Base-by-base conservation (phyloP, 176 grass and related monocot genomes). In the Oryza punctata region DNA sequence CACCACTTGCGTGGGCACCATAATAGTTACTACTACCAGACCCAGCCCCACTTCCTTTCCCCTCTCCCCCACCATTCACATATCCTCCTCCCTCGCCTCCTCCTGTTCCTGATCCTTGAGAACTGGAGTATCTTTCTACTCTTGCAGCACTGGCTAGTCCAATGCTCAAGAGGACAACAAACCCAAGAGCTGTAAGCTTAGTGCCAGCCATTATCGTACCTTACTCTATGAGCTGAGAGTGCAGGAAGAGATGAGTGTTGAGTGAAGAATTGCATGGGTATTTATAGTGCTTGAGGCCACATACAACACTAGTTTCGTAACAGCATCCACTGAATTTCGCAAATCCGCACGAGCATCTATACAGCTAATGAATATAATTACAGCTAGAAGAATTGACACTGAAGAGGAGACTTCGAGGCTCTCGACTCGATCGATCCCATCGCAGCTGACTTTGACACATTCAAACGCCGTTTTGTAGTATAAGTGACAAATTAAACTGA, bases 81-180 rank as follows among this genome's bases (percentile, higher is more conserved):
- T 14, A 69, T 2, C 85, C 85, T 0, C 78, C 78, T 2, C 85
- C 85, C 0, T 46, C 41, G 0, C 82, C 87, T 0, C 18, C 52
- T 52, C 82, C 87, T 0, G 77, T 70, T 18, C 82, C 82, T 0
- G 18, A 43, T 23, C 87, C 87, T 13, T 81, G 65, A 9, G 87
- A 15, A 64, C 40, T 70, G 1, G 82, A 70, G 70, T 80, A 84
- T 69, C 87, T 89, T 30, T n/a, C 46, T 38, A 89, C 76, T 50
- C 87, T 73, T 12, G 35, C 50, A 4, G 82, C 82, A 69, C 16
- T 85, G 1, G 70, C 64, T 85, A 89, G 63, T 3, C 64, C 82
- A 12, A 85, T 41, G 77, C 87, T 76, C 9, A 89, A 64, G 18
- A 89, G 82, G 18, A 89, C 77, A 52, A 89, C 37, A 15, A 89